Percentiles rank a stretch among this genome's conserved stretches.
These are phyloP conservation scores for Phyllosticta citrichinensis DNA, from an alignment of 2,329 filamentous ascomycete genomes.

Conservation along the genomic window DNA sequence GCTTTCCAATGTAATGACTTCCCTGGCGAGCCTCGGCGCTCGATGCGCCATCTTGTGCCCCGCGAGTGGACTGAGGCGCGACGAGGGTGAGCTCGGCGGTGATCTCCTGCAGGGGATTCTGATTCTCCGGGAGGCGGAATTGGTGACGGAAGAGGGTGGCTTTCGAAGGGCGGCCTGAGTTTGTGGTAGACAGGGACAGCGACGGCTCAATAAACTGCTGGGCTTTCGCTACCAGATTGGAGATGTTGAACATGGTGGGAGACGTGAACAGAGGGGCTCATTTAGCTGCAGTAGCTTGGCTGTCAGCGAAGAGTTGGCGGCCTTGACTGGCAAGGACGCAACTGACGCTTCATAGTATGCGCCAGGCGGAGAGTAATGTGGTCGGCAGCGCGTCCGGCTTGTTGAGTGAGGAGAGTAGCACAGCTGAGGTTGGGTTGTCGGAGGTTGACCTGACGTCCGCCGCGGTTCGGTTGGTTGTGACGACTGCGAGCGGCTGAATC, in stretches of 20 bases:
- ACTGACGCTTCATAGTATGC: conserved; percentile 12
- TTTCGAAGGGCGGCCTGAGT: conserved; percentile 80
- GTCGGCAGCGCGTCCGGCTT: background rate
- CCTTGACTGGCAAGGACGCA: background rate
- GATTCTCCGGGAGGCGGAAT: conserved; percentile 85
- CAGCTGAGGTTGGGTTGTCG: conserved; percentile 2
- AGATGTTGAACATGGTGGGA: conserved; percentile 40
- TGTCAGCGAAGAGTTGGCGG: background rate
- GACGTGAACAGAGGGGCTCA: conserved; percentile 8
- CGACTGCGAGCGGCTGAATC: no score
- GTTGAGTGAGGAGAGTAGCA: conserved; percentile 3
- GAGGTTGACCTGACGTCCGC: background rate
- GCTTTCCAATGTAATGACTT: conserved; percentile 82
- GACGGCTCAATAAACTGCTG: conserved; percentile 90
- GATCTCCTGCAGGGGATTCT: conserved; percentile 93
- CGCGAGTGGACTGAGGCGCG: conserved; percentile 50
- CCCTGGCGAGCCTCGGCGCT: conserved; percentile 57
- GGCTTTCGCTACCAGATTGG: conserved; percentile 87
- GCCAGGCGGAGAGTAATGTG: conserved; percentile 3
- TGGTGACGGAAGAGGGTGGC: conserved; percentile 88
- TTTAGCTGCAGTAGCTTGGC: conserved; percentile 10
- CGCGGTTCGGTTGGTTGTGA: no score
- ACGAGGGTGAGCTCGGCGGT: conserved; percentile 84
- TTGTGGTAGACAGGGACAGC: conserved; percentile 58
- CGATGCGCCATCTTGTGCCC: conserved; percentile 42